These are phyloP conservation scores for Gracilaria domingensis DNA, from an alignment of 23 red algal genomes.

Conservation along the genomic window DNA sequence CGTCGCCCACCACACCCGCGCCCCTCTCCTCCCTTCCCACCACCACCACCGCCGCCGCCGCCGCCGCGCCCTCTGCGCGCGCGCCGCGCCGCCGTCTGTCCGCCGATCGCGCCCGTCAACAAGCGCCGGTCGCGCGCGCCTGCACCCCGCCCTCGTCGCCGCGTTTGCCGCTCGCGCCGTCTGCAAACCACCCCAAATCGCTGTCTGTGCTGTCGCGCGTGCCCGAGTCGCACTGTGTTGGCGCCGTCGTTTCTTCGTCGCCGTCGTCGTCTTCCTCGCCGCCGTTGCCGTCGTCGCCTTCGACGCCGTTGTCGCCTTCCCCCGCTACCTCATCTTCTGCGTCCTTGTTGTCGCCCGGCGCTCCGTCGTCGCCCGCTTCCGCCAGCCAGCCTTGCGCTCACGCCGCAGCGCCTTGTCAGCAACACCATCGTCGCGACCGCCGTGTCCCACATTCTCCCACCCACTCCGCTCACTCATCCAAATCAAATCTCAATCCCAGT, in stretches of 20 bases:
- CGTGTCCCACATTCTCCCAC: background rate
- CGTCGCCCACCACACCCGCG: conserved; percentile 32
- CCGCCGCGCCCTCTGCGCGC: conserved; percentile 15
- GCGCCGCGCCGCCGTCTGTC: conserved; percentile 6
- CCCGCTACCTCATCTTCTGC: background rate
- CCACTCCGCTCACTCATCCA: background rate
- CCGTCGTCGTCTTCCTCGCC: background rate
- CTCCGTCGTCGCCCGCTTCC: background rate
- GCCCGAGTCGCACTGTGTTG: background rate
- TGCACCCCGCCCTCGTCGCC: conserved; percentile 8
- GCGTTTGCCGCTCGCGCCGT: background rate
- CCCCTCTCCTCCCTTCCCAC: background rate
- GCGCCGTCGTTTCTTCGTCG: background rate
- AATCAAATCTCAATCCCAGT: background rate
- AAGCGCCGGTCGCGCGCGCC: background rate
- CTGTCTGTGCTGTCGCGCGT: background rate
- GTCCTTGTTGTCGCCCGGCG: background rate
- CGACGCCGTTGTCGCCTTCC: background rate
- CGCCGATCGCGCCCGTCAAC: conserved; percentile 14
- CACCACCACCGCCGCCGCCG: too few relatives aligned
- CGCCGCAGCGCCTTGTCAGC: background rate
- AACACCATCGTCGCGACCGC: background rate
- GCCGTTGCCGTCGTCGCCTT: background rate
- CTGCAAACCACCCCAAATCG: too few relatives aligned
- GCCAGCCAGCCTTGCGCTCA: background rate